These are phyloP conservation scores for Vitis vinifera DNA, from an alignment of 164 flowering plant species.

Conservation along the genomic window ASM3070453v1 NC_081812.1:12057001-12057500, in stretches of 20 bases:
- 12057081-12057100: slow-evolving; percentile 70
- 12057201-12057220: slow-evolving; percentile 3
- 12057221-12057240: neutral
- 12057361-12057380: no score
- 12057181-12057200: slow-evolving; percentile 14
- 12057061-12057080: neutral
- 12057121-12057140: slow-evolving; percentile 85
- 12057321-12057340: slow-evolving; percentile 10
- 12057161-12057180: slow-evolving; percentile 81
- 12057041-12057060: neutral
- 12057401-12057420: no score
- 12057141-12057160: slow-evolving; percentile 65
- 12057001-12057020: neutral
- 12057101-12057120: slow-evolving; percentile 78
- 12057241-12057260: slow-evolving; percentile 3
- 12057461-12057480: no score
- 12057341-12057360: neutral
- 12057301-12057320: slow-evolving; percentile 67
- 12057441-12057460: no score
- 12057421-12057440: no score
- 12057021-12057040: neutral
- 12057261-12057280: slow-evolving; percentile 74
- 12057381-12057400: no score
- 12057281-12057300: slow-evolving; percentile 66
- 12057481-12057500: no score